Evolutionary conservation across 176 grass and related monocot genomes (phyloP), one percentile per base, ranked within the genome.

Genomic region (Aegilops umbellulata): DNA sequence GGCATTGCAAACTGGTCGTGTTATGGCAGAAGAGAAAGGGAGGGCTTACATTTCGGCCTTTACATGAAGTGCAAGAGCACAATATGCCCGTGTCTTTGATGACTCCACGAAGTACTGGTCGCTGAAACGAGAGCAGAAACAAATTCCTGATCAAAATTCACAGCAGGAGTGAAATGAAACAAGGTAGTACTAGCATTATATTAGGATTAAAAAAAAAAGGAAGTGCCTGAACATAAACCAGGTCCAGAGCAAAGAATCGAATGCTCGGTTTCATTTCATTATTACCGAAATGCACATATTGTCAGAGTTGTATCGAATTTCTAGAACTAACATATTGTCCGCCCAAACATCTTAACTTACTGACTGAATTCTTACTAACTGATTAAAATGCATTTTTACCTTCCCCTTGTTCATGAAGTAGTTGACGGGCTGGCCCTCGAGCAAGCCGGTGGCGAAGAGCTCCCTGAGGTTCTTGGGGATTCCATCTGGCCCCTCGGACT

Each of bases 371-470:
- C 55, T 58, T 58, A 7, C 22, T 22, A 58, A 58, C 55, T 58
- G 19, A 8, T 57, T 3, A 2, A 57, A 57, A 13, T 34, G 58
- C 5, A 13, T 76, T 77, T 2, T 46, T 46, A 99, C 97, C 94
- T 94, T 99, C 38, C 86, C 88, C 80, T 88, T 99, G 42, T 27
- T 90, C 70, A 87, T 78, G 78, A 89, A 79, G 79, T 98, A 98
- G 81, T 95, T 91, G 85, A 98, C 96, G 30, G 88, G 93, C 34
- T 94, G 90, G 29, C 91, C 96, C 53, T 98, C 92, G 23, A 98
- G 96, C 89, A 98, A 78, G 57, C 93, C 90, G 15, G 96, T 98
- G 84, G 89, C 77, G 1, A 98, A 88, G 75, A 98, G 87, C 23
- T 95, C 91, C 85, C 76, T 92, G 73, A 95, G 85, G 42, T 93